A percentile compares a stretch with the other conserved stretches of the same genome.
Conservation (phyloP, 176 grass and related monocot genomes). For the Phyllostachys edulis region DNA sequence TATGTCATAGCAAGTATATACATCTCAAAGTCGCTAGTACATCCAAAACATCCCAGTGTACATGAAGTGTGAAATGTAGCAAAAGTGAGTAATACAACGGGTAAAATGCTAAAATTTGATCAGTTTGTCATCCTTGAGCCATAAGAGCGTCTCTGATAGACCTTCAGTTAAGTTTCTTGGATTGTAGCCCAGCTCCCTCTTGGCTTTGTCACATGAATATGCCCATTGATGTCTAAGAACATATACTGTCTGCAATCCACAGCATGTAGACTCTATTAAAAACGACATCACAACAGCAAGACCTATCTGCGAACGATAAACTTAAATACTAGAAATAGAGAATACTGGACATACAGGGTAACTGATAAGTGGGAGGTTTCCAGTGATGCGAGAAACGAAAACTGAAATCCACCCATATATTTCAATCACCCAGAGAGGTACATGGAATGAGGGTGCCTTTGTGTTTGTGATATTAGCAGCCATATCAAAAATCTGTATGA, state of each 20-base stretch:
- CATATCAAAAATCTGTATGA: constrained; percentile 67
- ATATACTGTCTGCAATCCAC: constrained; percentile 58
- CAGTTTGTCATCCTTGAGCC: constrained; percentile 69
- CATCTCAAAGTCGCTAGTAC: not conserved
- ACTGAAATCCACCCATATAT: constrained; percentile 94
- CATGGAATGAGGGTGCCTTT: constrained; percentile 58
- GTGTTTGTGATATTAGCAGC: constrained; percentile 73
- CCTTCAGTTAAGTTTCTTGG: constrained; percentile 86
- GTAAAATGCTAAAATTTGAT: constrained; percentile 58
- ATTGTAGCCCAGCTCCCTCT: constrained; percentile 61
- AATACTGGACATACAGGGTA: constrained; percentile 58
- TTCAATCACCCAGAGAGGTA: constrained; percentile 76
- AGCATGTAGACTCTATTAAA: constrained; percentile 21
- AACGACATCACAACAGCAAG: not conserved
- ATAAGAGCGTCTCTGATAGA: constrained; percentile 68
- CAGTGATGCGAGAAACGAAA: constrained; percentile 72
- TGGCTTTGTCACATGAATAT: constrained; percentile 86
- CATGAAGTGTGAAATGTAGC: not conserved
- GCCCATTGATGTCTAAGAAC: constrained; percentile 84
- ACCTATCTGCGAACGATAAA: constrained; percentile 6
- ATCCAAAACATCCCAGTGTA: not conserved
- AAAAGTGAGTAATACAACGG: not conserved
- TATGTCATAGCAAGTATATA: constrained; percentile 20
- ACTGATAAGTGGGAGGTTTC: constrained; percentile 89
- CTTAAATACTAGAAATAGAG: not conserved